Evolutionary conservation across 495 filamentous ascomycete genomes (phyloP).

Genomic region (Sordaria brevicollis): DNA sequence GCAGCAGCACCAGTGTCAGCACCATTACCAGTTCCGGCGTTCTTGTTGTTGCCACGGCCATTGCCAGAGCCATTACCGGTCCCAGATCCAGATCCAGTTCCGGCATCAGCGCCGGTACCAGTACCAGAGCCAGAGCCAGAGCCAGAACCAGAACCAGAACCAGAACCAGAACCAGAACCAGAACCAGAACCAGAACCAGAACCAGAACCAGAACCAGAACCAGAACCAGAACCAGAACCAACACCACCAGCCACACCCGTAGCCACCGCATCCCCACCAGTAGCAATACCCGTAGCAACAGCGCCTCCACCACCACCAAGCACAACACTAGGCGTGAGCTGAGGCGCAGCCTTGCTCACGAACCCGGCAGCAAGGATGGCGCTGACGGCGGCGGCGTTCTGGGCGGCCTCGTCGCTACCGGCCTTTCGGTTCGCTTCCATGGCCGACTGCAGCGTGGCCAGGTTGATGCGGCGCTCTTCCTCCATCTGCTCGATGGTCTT

Average conservation of each 20-base stretch:
- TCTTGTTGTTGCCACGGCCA: too few species aligned
- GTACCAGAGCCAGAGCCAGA: not conserved
- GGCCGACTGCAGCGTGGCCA: constrained; percentile 25
- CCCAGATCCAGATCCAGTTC: too few species aligned
- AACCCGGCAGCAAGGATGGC: constrained; percentile 5
- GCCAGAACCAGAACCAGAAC: not conserved
- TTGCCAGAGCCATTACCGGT: too few species aligned
- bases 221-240: not conserved
- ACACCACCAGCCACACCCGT: not conserved
- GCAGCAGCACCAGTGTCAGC: too few species aligned
- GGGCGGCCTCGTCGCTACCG: constrained; percentile 16
- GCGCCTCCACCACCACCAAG: not conserved
- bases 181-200: not conserved
- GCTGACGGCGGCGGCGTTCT: constrained; percentile 21
- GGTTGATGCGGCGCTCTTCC: constrained; percentile 20
- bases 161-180: not conserved
- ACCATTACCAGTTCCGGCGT: too few species aligned
- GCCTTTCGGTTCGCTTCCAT: constrained; percentile 26
- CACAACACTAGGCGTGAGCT: not conserved
- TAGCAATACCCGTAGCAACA: not conserved
- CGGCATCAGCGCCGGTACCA: too few species aligned
- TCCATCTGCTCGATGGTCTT: constrained; percentile 20
- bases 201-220: not conserved
- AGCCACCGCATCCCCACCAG: not conserved
- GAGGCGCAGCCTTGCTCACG: not conserved